These are phyloP conservation scores for Geotrichum reessii DNA, from an alignment of 1,139 yeast species.

Conservation along the genomic window DNA sequence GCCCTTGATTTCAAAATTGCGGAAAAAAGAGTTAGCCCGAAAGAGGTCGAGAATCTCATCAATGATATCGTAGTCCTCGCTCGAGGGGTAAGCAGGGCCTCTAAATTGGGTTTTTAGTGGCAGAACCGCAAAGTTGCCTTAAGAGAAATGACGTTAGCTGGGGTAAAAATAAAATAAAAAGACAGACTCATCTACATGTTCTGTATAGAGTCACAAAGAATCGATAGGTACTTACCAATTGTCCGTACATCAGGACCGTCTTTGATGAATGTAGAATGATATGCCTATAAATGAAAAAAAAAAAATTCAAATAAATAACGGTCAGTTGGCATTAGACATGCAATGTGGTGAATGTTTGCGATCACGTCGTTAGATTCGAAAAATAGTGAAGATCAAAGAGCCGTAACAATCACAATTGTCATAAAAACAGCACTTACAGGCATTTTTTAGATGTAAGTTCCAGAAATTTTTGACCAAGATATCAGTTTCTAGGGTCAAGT, in stretches of 20 bases:
- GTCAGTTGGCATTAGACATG: background rate
- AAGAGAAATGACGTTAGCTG: constrained; percentile 65
- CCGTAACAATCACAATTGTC: background rate
- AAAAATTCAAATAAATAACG: background rate
- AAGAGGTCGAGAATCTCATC: constrained; percentile 89
- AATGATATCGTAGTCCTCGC: constrained; percentile 78
- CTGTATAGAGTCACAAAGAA: too few relatives aligned
- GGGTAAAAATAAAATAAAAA: background rate
- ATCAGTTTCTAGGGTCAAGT: background rate
- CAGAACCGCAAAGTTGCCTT: constrained; percentile 69
- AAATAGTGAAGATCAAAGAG: too few relatives aligned
- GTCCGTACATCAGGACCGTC: constrained; percentile 25
- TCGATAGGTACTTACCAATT: constrained; percentile 18
- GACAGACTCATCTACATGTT: too few relatives aligned
- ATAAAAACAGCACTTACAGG: constrained; percentile 3
- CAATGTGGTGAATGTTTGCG: background rate
- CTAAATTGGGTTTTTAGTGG: constrained; percentile 80
- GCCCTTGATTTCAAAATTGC: constrained; percentile 93
- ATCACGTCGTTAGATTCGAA: background rate
- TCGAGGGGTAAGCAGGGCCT: constrained; percentile 87
- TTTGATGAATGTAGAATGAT: constrained; percentile 28
- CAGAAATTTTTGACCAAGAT: background rate
- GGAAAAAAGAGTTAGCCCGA: constrained; percentile 92
- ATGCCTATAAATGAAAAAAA: constrained; percentile 6
- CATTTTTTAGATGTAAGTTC: background rate